Percentiles rank a stretch among this genome's conserved stretches.
These are phyloP conservation scores for Candida orba DNA, from an alignment of 805 yeast genomes.

Conservation along the genomic window DNA sequence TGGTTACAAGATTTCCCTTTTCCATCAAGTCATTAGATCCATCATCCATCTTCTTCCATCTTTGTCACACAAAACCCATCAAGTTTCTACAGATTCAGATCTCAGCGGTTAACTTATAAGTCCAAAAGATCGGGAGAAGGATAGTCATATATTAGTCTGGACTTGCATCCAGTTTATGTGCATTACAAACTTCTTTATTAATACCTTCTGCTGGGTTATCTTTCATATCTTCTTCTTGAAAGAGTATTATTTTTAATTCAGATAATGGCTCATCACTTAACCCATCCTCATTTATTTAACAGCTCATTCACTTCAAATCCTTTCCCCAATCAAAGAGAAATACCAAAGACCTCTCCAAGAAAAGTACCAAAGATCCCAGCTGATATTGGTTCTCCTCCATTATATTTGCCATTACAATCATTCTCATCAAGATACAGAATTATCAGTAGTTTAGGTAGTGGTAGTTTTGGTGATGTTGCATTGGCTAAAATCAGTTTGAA, in stretches of 20 bases:
- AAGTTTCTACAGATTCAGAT: too few relatives aligned
- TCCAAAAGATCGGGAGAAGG: too few relatives aligned
- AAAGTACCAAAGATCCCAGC: constrained; percentile 22
- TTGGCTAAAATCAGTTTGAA: constrained; percentile 44
- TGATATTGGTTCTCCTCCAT: constrained; percentile 34
- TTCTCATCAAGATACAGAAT: constrained; percentile 38
- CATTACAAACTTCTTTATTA: constrained; percentile 4
- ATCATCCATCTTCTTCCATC: too few relatives aligned
- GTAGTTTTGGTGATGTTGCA: constrained; percentile 68
- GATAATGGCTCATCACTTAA: neutral
- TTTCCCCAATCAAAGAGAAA: neutral
- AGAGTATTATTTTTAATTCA: constrained; percentile 3
- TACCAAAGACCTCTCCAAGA: constrained; percentile 1
- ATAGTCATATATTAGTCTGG: too few relatives aligned
- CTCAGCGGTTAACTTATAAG: too few relatives aligned
- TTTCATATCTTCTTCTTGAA: constrained; percentile 8
- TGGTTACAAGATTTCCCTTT: too few relatives aligned
- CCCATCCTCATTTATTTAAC: neutral
- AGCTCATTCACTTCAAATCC: neutral
- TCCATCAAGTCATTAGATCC: too few relatives aligned
- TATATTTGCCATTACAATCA: constrained; percentile 36
- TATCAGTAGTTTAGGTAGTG: constrained; percentile 56
- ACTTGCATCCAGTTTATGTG: neutral
- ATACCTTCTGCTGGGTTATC: constrained; percentile 8
- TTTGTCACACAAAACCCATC: too few relatives aligned